Evolutionary conservation across 768 basidiomycete species (phyloP).

Genomic region (Lentinula guzmanii): DNA sequence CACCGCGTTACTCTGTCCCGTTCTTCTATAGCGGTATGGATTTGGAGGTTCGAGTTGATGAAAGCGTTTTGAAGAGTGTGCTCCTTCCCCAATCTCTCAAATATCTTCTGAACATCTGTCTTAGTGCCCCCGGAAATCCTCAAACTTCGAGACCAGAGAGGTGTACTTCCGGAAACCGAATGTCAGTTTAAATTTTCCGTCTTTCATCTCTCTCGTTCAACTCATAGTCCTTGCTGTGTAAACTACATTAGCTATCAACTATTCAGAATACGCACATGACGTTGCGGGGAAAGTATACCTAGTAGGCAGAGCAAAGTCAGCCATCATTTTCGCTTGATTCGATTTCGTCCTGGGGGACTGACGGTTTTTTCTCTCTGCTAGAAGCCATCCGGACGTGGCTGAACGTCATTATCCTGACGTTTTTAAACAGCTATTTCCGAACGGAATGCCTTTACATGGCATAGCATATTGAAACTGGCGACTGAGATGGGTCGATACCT

Average conservation of each 20-base stretch:
- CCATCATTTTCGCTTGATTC: not conserved
- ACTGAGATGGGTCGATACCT: not conserved
- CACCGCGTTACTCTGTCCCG: constrained; percentile 4
- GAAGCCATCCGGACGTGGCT: constrained; percentile 28
- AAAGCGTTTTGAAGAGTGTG: not conserved
- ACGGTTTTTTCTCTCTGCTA: not conserved
- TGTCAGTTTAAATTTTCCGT: not conserved
- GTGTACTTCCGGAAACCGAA: not conserved
- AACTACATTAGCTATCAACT: constrained; percentile 3
- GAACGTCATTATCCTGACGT: constrained; percentile 44
- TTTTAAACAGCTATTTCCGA: constrained; percentile 45
- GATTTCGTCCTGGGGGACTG: not conserved
- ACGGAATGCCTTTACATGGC: constrained; percentile 31
- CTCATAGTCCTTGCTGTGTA: not conserved
- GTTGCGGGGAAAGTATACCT: constrained; percentile 4
- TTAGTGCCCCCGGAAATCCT: constrained; percentile 5
- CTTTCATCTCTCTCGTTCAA: not conserved
- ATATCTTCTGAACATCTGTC: too few relatives aligned
- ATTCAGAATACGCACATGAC: not conserved
- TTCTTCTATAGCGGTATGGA: constrained; percentile 7
- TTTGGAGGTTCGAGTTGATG: not conserved
- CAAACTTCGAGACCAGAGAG: constrained; percentile 3
- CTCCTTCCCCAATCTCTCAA: too few relatives aligned
- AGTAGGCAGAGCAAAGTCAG: constrained; percentile 2
- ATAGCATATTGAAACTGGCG: not conserved